A percentile compares a stretch with the other conserved stretches of the same genome.
Evolutionary conservation across 2,329 filamentous ascomycete genomes (phyloP).

Genomic region (Penicillium sp.): DNA sequence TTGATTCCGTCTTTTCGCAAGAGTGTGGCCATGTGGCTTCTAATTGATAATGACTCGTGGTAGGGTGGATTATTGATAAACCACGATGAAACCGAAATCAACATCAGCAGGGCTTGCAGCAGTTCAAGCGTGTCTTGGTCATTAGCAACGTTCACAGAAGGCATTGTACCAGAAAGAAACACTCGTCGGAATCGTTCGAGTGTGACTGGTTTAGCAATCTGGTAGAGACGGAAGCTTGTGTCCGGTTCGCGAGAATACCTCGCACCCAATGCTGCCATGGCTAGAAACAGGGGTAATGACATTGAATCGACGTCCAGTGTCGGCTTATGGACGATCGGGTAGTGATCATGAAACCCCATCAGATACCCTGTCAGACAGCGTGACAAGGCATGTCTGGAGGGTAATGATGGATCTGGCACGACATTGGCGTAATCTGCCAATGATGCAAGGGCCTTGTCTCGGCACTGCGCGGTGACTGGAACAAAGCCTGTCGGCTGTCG

Average conservation of each 20-base stretch:
- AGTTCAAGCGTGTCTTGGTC: conserved; percentile 35
- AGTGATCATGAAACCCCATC: conserved; percentile 40
- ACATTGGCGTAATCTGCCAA: conserved; percentile 35
- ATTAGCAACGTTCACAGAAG: conserved; percentile 20
- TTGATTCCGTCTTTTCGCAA: conserved; percentile 36
- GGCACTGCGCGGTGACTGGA: conserved; percentile 37
- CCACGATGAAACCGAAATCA: conserved; percentile 38
- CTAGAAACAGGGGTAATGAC: conserved; percentile 33
- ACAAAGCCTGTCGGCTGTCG: conserved; percentile 36
- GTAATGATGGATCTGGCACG: conserved; percentile 31
- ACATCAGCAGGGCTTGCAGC: conserved; percentile 34
- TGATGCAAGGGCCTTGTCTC: conserved; percentile 32
- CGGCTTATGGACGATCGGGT: conserved; percentile 39
- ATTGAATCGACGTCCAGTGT: conserved; percentile 34
- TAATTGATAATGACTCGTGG: conserved; percentile 35
- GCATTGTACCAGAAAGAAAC: conserved; percentile 29
- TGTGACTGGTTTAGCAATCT: conserved; percentile 38
- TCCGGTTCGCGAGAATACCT: conserved; percentile 41
- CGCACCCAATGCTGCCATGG: conserved; percentile 39
- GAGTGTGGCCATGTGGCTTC: conserved; percentile 37
- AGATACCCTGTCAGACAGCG: conserved; percentile 40
- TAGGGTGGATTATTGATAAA: conserved; percentile 38
- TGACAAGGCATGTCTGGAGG: conserved; percentile 40
- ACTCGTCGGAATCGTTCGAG: conserved; percentile 38
- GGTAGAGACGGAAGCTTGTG: conserved; percentile 38